A percentile compares a stretch with the other conserved stretches of the same genome.
Evolutionary conservation across 2,329 filamentous ascomycete genomes (phyloP).

Genomic region (Apiospora hydei): DNA sequence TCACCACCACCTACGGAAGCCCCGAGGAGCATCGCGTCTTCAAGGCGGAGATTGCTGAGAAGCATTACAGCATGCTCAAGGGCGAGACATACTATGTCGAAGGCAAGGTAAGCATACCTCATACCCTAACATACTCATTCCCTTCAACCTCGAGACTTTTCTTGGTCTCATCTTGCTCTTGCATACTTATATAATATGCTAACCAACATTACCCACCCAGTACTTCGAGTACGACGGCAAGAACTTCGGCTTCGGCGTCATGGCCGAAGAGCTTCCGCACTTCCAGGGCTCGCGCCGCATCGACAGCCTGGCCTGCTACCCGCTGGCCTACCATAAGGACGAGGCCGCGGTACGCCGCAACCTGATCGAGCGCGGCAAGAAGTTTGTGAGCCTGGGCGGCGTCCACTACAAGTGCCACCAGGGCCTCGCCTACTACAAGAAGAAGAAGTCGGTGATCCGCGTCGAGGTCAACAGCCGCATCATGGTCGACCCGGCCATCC

Average conservation of each 20-base stretch:
- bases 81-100: conserved; percentile 81
- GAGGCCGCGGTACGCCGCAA: conserved; percentile 68
- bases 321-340: conserved; percentile 81
- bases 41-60: conserved; percentile 79
- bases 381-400: conserved; percentile 81
- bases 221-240: conserved; percentile 93
- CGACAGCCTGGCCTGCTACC: conserved; percentile 77
- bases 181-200: neutral
- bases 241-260: conserved; percentile 77
- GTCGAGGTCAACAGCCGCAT: conserved; percentile 87
- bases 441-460: conserved; percentile 76
- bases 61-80: conserved; percentile 72
- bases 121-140: neutral
- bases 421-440: conserved; percentile 85
- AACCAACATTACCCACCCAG: conserved; percentile 33
- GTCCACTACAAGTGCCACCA: conserved; percentile 85
- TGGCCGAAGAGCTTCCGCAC: conserved; percentile 71
- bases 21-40: conserved; percentile 81
- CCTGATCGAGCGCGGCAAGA: conserved; percentile 82
- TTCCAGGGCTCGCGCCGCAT: conserved; percentile 88
- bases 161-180: conserved; percentile 6
- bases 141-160: neutral
- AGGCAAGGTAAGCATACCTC: conserved; percentile 55
- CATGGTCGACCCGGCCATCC: conserved; percentile 86
- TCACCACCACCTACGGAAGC: conserved; percentile 78